Conservation (phyloP, 106 monocot genomes). For the Dendrobium chrysotoxum region DNA sequence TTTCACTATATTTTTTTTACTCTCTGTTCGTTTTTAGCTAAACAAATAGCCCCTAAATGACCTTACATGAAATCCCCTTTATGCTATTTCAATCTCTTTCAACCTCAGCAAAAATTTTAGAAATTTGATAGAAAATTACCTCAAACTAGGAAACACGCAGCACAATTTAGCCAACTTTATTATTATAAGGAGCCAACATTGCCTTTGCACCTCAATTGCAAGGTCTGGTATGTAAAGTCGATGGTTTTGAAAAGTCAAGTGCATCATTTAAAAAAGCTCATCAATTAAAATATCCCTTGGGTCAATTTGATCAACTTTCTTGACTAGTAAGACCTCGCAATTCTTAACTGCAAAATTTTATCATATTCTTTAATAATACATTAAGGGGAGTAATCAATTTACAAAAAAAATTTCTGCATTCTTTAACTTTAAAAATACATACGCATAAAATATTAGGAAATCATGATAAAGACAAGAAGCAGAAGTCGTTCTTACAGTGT, state of each 20-base stretch:
- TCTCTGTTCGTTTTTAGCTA: no score
- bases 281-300: background rate
- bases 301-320: background rate
- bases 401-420: background rate
- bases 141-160: background rate
- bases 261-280: background rate
- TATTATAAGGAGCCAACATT: background rate
- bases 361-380: background rate
- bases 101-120: background rate
- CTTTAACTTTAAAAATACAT: background rate
- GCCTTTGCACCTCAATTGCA: background rate
- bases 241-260: background rate
- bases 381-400: background rate
- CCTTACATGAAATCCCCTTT: no score
- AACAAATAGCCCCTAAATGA: no score
- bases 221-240: background rate
- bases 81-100: background rate
- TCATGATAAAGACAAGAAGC: background rate
- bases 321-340: background rate
- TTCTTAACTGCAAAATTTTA: background rate
- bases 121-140: background rate
- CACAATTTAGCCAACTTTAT: background rate
- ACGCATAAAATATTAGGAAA: background rate
- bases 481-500: constrained; percentile 53
- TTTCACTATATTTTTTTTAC: no score